Percentiles rank a stretch among this genome's conserved stretches.
Evolutionary conservation across 345 rosid species (phyloP).

Genomic region (Eucalyptus erythrocorys): DNA sequence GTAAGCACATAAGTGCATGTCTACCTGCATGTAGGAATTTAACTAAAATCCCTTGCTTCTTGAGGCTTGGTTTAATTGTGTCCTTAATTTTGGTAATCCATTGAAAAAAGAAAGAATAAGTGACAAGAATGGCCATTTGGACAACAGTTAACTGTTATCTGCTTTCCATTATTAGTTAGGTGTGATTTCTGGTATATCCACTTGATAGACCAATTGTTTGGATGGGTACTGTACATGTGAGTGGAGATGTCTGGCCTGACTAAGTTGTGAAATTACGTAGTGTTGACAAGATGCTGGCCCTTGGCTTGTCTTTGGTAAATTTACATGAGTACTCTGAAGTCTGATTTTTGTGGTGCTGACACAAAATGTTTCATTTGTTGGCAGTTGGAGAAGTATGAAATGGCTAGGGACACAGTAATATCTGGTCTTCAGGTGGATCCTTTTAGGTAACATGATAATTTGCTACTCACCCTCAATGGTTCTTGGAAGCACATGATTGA

Average conservation of each 20-base stretch:
- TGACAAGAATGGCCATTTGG: neutral
- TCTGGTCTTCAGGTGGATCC: slow-evolving; percentile 94
- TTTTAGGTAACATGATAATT: slow-evolving; percentile 24
- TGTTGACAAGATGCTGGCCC: neutral
- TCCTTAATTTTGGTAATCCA: neutral
- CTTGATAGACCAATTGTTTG: neutral
- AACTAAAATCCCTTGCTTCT: neutral
- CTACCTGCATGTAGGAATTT: neutral
- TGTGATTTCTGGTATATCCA: neutral
- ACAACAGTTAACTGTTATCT: neutral
- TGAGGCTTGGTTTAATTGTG: neutral
- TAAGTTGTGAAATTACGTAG: neutral
- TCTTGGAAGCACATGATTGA: neutral
- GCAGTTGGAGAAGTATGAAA: slow-evolving; percentile 87
- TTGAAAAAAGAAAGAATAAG: neutral
- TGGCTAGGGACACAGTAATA: slow-evolving; percentile 59
- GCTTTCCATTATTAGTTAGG: neutral
- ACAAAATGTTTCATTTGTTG: neutral
- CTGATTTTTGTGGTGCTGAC: neutral
- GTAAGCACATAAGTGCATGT: neutral
- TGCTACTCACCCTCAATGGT: neutral
- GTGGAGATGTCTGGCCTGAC: neutral
- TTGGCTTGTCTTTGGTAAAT: neutral
- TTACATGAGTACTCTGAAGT: neutral
- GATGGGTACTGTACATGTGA: neutral